Base-by-base conservation (phyloP, 495 filamentous ascomycete species). In the Neurospora tetrasperma region DNA sequence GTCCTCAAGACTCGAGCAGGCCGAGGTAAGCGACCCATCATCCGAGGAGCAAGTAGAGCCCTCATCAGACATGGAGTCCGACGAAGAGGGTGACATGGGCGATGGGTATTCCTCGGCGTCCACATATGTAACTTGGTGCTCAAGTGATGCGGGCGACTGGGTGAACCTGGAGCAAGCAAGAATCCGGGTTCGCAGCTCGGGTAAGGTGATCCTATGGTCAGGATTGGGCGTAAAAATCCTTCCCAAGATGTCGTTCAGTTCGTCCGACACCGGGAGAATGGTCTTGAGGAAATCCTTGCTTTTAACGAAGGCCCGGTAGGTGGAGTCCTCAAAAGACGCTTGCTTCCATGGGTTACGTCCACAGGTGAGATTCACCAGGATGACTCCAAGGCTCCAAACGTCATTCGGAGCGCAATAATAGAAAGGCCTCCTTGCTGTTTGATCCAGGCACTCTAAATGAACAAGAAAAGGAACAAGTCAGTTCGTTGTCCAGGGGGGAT, bases 281-380 rank as follows among this genome's bases (percentile, higher is more conserved):
- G 94, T 91, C 83, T 92, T 91, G 71, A 99, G 86, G 84, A 98
- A 98, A 75, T 89, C 90, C 48, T 88, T 90, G 80, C 94, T 93
- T 85, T 90, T 91, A 74, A 92, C 85, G 80, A 92, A 99, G 42
- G 95, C 96, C 79, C 91, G 90, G 87, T 97, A 99, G 35, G 96
- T 98, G 75, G 94, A 93, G 82, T 99, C 96, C 78, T 97, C 93
- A 75, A 89, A 82, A 12, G 92, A 96, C 71, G 96, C 96, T 74
- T 94, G 90, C 83, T 97, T 98, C 96, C 96, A 99, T 74, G 96
- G 96, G 83, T 99, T 99, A 76, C 96, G 92, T 79, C 96, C 95
- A 86, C 96, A 98, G 73, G 94, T 96, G 72, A 99, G 88, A 82
- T 99, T 99, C 73, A 99, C 93, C 73, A 99, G 86, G 81, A 99